These are phyloP conservation scores for Symbiotaphrina buchneri DNA, from an alignment of 495 filamentous ascomycete genomes.

Conservation along the genomic window DNA sequence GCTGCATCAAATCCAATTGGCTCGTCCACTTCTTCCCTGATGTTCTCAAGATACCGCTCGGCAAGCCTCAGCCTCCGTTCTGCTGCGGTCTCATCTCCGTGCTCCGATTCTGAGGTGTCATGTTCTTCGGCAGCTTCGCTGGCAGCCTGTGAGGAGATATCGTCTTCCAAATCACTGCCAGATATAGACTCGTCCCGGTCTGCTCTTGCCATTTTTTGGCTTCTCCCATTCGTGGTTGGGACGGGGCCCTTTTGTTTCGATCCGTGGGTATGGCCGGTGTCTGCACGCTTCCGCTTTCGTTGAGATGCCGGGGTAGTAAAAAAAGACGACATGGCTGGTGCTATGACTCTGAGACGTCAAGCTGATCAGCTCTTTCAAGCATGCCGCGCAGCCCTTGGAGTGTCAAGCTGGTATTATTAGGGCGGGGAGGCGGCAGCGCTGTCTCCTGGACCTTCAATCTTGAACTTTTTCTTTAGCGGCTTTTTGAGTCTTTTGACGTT, in stretches of 20 bases:
- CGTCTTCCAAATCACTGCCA: conserved; percentile 41
- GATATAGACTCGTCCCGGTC: conserved; percentile 56
- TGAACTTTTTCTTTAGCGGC: too few relatives aligned
- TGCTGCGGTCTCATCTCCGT: conserved; percentile 62
- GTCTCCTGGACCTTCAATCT: too few relatives aligned
- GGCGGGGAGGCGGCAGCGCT: too few relatives aligned
- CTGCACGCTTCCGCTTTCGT: conserved; percentile 56
- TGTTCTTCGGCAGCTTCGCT: conserved; percentile 16
- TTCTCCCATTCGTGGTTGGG: conserved; percentile 17
- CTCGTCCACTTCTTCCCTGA: conserved; percentile 60
- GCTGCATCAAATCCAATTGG: conserved; percentile 81
- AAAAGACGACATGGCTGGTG: conserved; percentile 51
- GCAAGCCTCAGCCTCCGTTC: conserved; percentile 74
- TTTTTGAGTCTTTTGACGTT: neutral
- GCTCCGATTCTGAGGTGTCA: conserved; percentile 24
- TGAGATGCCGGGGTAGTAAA: conserved; percentile 57
- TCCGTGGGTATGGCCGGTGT: conserved; percentile 20
- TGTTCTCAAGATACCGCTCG: conserved; percentile 80
- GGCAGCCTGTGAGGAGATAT: conserved; percentile 4
- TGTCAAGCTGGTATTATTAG: neutral
- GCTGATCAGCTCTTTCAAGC: neutral
- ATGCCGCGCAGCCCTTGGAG: neutral
- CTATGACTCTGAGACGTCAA: neutral
- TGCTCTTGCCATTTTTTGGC: conserved; percentile 15
- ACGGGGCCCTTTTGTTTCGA: conserved; percentile 25